Percentiles rank a stretch among this genome's conserved stretches.
These are phyloP conservation scores for Marchantia polymorpha DNA, from an alignment of 225 moss, liverwort and hornwort genomes.

Conservation along the genomic window DNA sequence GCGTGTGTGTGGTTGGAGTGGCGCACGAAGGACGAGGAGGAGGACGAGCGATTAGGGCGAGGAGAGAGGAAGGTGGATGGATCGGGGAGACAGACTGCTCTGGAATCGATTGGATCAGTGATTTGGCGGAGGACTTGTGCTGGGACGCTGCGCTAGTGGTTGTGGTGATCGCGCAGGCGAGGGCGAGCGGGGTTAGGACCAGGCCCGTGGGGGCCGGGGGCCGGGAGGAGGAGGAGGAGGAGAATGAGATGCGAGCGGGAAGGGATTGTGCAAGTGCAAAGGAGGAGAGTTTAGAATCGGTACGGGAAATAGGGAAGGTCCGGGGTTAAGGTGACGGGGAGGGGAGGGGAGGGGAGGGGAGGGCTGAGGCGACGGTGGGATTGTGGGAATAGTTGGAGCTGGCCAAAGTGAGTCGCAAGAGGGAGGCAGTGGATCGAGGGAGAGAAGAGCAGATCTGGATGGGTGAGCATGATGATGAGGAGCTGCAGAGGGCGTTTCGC, in stretches of 20 bases:
- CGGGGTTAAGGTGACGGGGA: no score
- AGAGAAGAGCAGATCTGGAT: conserved; percentile 54
- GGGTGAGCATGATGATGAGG: conserved; percentile 99
- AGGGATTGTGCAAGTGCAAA: conserved; percentile 4
- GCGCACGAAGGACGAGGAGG: conserved; percentile 1
- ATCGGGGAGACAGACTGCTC: background rate
- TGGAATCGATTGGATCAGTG: conserved; percentile 2
- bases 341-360: no score
- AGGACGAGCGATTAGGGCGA: conserved; percentile 3
- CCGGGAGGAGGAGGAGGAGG: background rate
- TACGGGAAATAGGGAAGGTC: background rate
- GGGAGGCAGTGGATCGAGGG: conserved; percentile 12
- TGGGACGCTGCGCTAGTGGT: background rate
- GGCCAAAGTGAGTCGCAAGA: background rate
- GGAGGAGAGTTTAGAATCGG: background rate
- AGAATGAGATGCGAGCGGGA: conserved; percentile 20
- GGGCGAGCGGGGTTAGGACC: background rate
- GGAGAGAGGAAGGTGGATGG: background rate
- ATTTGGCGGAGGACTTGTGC: background rate
- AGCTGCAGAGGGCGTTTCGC: conserved; percentile 98
- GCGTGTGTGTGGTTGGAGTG: background rate
- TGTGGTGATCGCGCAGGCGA: background rate
- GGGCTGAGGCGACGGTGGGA: conserved; percentile 6
- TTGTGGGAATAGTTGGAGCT: background rate
- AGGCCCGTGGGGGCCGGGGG: background rate